These are phyloP conservation scores for Zopfia rhizophila DNA, from an alignment of 2,329 filamentous ascomycete species.

Conservation along the genomic window DNA sequence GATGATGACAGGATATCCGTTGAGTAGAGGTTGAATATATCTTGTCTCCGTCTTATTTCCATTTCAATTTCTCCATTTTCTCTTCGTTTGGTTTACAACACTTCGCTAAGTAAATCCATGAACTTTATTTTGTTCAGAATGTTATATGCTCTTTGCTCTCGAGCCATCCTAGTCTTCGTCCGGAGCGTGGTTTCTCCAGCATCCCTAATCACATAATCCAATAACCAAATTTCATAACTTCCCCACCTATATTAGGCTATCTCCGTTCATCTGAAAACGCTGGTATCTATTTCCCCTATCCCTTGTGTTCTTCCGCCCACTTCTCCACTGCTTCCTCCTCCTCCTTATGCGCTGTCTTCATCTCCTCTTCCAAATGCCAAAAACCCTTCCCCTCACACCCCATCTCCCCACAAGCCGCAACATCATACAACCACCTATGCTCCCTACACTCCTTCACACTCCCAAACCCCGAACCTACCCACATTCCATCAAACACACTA, in stretches of 20 bases:
- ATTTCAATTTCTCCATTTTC: no score
- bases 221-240: no score
- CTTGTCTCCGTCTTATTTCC: no score
- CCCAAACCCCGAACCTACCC: slow-evolving; percentile 13
- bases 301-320: slow-evolving; percentile 4
- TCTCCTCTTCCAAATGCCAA: slow-evolving; percentile 9
- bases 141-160: no score
- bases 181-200: no score
- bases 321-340: slow-evolving; percentile 2
- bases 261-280: neutral
- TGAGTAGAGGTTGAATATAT: no score
- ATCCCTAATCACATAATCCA: no score
- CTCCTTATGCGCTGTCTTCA: slow-evolving; percentile 8
- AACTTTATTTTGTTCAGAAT: no score
- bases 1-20: slow-evolving; percentile 7
- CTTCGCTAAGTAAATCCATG: no score
- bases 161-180: no score
- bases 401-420: slow-evolving; percentile 19
- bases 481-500: slow-evolving; percentile 7
- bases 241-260: no score
- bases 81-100: no score
- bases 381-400: slow-evolving; percentile 16
- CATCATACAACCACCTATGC: slow-evolving; percentile 21
- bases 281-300: neutral
- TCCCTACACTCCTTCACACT: slow-evolving; percentile 22